Evolutionary conservation across 805 yeast species (phyloP).

Genomic region (Candida nitratophila): DNA sequence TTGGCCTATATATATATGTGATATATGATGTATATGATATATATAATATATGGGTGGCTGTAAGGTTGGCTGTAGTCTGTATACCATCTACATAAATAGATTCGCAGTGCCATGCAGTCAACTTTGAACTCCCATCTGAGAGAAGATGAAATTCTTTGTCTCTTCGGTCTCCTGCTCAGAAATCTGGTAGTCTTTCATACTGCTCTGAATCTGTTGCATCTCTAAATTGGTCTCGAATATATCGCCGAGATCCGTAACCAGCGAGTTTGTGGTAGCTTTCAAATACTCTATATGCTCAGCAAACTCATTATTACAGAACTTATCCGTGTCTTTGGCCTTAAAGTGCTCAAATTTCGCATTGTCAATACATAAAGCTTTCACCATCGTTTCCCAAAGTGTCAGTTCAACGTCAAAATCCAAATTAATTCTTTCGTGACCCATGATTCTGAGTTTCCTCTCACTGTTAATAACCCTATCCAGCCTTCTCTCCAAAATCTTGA

Average conservation of each 20-base stretch:
- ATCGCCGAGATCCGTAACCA: background rate
- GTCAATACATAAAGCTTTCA: constrained; percentile 15
- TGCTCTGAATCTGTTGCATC: background rate
- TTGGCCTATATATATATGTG: too few species aligned
- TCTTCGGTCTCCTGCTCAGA: background rate
- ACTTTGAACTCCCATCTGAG: background rate
- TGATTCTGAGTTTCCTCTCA: constrained; percentile 6
- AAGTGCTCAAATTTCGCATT: constrained; percentile 13
- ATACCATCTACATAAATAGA: too few species aligned
- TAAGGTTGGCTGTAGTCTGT: too few species aligned
- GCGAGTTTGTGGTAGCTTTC: background rate
- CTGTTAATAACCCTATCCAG: background rate
- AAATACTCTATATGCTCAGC: constrained; percentile 19
- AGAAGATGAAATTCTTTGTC: background rate
- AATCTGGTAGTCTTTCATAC: background rate
- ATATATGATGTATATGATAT: too few species aligned
- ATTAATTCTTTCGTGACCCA: constrained; percentile 15
- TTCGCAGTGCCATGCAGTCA: too few species aligned
- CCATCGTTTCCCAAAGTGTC: constrained; percentile 14
- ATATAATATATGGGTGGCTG: too few species aligned
- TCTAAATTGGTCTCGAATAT: background rate
- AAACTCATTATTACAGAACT: constrained; percentile 14
- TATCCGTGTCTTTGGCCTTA: constrained; percentile 9
- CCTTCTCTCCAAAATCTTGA: background rate
- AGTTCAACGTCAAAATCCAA: constrained; percentile 14